phyloP scores from a whole-genome alignment of 2,329 filamentous ascomycete species.

The Penicillium sp. region DNA sequence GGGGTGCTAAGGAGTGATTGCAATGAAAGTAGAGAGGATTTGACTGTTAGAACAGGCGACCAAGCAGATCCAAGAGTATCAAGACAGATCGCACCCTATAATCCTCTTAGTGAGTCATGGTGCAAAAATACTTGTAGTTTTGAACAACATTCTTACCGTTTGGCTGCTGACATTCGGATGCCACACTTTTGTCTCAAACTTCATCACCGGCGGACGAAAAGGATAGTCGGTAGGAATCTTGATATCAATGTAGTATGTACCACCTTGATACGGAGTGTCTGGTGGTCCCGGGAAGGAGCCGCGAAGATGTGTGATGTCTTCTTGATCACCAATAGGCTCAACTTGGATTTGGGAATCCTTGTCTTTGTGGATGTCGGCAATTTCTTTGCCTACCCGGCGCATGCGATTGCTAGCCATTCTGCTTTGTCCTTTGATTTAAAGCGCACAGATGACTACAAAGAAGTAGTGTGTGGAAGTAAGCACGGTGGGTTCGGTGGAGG shows the following conservation, averaged over 20 bases:
- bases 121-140: neutral
- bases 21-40: constrained; percentile 86
- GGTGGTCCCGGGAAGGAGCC: constrained; percentile 82
- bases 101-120: neutral
- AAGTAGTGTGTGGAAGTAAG: neutral
- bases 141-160: constrained; percentile 57
- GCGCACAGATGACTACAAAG: neutral
- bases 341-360: constrained; percentile 70
- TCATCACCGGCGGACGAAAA: constrained; percentile 87
- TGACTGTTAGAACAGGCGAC: constrained; percentile 95
- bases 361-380: constrained; percentile 55
- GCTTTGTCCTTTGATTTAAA: neutral
- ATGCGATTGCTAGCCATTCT: constrained; percentile 54
- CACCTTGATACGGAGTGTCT: constrained; percentile 88
- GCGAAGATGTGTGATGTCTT: constrained; percentile 73
- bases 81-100: constrained; percentile 88
- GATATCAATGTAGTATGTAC: constrained; percentile 76
- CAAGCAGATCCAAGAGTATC: constrained; percentile 85
- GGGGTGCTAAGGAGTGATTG: constrained; percentile 89
- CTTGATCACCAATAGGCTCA: constrained; percentile 55
- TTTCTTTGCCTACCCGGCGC: constrained; percentile 50
- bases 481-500: neutral
- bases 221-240: constrained; percentile 83
- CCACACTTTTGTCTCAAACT: constrained; percentile 90
- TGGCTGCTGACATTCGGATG: constrained; percentile 95